Conservation (phyloP, 2,329 filamentous ascomycete genomes). For the Fonsecaea pedrosoi region DNA sequence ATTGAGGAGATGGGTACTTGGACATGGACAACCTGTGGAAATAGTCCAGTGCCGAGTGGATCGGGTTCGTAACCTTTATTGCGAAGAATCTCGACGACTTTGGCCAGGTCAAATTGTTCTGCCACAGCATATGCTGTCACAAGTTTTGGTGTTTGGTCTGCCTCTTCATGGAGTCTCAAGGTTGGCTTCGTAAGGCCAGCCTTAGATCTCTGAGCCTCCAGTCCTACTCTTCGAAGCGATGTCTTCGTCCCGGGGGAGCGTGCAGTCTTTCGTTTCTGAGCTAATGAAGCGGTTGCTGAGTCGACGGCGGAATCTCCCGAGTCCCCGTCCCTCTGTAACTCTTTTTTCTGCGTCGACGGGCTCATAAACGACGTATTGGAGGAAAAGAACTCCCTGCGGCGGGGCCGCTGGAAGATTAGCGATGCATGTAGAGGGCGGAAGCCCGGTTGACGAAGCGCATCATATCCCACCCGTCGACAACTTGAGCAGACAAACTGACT, state of each 20-base stretch:
- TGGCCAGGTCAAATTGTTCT: conserved; percentile 68
- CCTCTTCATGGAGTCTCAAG: conserved; percentile 48
- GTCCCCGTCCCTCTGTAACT: conserved; percentile 18
- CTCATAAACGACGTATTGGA: conserved; percentile 60
- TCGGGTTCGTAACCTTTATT: conserved; percentile 68
- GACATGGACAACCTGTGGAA: conserved; percentile 70
- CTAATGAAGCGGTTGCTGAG: conserved; percentile 21
- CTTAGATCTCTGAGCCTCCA: conserved; percentile 75
- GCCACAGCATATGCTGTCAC: conserved; percentile 72
- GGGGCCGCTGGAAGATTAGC: conserved; percentile 48
- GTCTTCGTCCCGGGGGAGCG: conserved; percentile 67
- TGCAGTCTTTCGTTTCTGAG: conserved; percentile 57
- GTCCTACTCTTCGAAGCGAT: conserved; percentile 82
- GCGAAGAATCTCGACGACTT: conserved; percentile 64
- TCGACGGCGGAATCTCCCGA: neutral
- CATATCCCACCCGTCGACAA: conserved; percentile 44
- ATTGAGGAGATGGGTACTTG: conserved; percentile 56
- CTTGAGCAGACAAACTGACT: conserved; percentile 40
- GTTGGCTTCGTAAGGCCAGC: conserved; percentile 57
- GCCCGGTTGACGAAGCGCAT: conserved; percentile 43
- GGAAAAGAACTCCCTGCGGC: conserved; percentile 70
- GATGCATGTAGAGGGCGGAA: conserved; percentile 47
- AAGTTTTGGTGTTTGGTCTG: conserved; percentile 47
- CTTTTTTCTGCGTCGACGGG: conserved; percentile 20
- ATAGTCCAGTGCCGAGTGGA: conserved; percentile 66